Evolutionary conservation across 177 flowering plant genomes (phyloP).

Genomic region (Vitis hybrid): DNA sequence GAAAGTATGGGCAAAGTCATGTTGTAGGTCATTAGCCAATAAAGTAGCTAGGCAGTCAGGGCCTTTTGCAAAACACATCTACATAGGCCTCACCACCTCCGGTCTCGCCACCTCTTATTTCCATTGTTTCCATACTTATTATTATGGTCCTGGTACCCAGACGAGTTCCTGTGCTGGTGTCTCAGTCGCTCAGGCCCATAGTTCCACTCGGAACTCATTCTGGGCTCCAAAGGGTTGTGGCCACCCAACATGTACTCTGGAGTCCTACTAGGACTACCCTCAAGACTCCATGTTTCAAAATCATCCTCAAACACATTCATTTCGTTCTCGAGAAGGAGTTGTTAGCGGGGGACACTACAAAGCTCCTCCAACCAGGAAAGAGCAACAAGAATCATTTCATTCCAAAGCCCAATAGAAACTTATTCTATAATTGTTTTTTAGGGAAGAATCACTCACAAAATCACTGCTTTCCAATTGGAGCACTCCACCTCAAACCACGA

Average conservation of each 20-base stretch:
- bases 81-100: slow-evolving; percentile 15
- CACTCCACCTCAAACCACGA: no score
- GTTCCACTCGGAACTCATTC: slow-evolving; percentile 15
- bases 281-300: slow-evolving; percentile 67
- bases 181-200: slow-evolving; percentile 28
- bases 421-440: no score
- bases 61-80: no score
- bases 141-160: slow-evolving; percentile 24
- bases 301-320: slow-evolving; percentile 31
- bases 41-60: not conserved
- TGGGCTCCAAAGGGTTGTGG: slow-evolving; percentile 13
- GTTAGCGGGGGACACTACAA: slow-evolving; percentile 13
- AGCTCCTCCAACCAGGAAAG: slow-evolving; percentile 12
- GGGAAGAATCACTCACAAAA: no score
- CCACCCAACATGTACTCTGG: slow-evolving; percentile 22
- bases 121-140: slow-evolving; percentile 11
- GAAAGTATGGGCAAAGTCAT: no score
- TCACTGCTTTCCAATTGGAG: no score
- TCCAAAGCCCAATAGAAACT: no score
- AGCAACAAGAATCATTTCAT: no score
- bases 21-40: not conserved
- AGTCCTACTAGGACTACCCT: slow-evolving; percentile 43
- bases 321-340: slow-evolving; percentile 27
- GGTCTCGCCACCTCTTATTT: slow-evolving; percentile 13
- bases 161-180: slow-evolving; percentile 12